Evolutionary conservation across 2,329 filamentous ascomycete genomes (phyloP), one percentile per base, ranked within the genome.

Genomic region (Colletotrichum phormii): DNA sequence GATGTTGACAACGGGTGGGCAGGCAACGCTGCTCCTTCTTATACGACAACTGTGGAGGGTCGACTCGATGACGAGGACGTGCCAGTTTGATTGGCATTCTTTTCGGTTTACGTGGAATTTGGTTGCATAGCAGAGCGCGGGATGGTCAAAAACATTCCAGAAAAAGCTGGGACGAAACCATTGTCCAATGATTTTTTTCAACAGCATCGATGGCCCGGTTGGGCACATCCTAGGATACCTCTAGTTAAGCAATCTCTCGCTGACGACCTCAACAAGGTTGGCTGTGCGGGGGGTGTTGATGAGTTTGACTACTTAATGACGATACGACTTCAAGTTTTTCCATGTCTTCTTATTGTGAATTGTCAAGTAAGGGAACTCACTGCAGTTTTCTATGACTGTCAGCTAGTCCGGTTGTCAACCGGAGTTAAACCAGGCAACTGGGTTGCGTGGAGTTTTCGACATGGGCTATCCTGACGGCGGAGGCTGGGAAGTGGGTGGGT

Each of bases 61-160:
- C n/a, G 18, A 22, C 8, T 49, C 42, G 42, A 18, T n/a, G 18
- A 26, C 46, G 58, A 15, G 26, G 33, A 51, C 49, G 65, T 42
- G 70, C 58, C 64, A 18, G 9, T 29, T 5, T 53, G 33, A 9
- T 46, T 35, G 67, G 55, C 60, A 71, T 54, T 29, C 26, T 8
- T 49, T 58, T 60, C 49, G n/a, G 62, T 18, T 37, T 64, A 62
- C 57, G 64, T 72, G 67, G 55, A 67, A 72, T 74, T 75, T 62
- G 64, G 62, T 72, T 75, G 74, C 74, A 75, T 75, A 74, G 74
- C 74, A 74, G 67, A 75, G 74, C 74, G 74, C 57, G 64, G 67
- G 57, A 33, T 54, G 71, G 49, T 22, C 57, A 49, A 49, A 49
- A 46, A 54, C 61, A 65, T 73, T 70, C 71, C 71, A 71, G 66